A percentile compares a stretch with the other conserved stretches of the same genome.
Conservation (phyloP, 2,329 filamentous ascomycete genomes). For the Metarhizium sp. region DNA sequence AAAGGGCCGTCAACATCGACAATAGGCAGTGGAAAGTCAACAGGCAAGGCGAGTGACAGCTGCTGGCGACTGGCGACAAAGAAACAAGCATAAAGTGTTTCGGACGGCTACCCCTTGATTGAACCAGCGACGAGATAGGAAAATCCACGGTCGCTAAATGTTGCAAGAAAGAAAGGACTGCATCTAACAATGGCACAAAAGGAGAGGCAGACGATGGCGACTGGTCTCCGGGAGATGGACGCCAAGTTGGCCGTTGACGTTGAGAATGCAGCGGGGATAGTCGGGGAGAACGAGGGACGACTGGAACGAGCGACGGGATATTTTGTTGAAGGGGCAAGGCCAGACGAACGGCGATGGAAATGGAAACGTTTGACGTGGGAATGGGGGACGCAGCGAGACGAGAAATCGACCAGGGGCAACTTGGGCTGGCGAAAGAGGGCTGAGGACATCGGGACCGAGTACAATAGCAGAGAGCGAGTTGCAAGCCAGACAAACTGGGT, state of each 20-base stretch:
- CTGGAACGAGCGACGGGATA: slow-evolving; percentile 28
- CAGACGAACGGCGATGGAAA: slow-evolving; percentile 15
- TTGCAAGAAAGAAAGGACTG: slow-evolving; percentile 1
- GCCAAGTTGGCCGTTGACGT: slow-evolving; percentile 10
- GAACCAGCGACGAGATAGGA: not conserved
- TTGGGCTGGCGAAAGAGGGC: no score
- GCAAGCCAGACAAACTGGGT: no score
- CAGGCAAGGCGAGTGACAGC: not conserved
- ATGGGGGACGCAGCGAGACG: not conserved
- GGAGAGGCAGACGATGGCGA: not conserved
- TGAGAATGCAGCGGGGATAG: slow-evolving; percentile 17
- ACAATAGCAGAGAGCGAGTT: not conserved
- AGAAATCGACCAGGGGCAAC: not conserved
- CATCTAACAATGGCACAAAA: slow-evolving; percentile 1
- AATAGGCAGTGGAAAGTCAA: not conserved
- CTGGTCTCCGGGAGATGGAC: slow-evolving; percentile 6
- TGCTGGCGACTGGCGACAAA: not conserved
- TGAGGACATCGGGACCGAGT: not conserved
- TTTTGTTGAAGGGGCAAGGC: slow-evolving; percentile 28
- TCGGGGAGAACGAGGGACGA: slow-evolving; percentile 24
- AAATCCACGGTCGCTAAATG: not conserved
- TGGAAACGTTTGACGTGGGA: slow-evolving; percentile 4
- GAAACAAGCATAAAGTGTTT: not conserved
- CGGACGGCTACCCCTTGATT: not conserved
- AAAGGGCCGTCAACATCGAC: not conserved